phyloP scores from a whole-genome alignment of 495 filamentous ascomycete genomes.

The Baudoinia panamericana region DNA sequence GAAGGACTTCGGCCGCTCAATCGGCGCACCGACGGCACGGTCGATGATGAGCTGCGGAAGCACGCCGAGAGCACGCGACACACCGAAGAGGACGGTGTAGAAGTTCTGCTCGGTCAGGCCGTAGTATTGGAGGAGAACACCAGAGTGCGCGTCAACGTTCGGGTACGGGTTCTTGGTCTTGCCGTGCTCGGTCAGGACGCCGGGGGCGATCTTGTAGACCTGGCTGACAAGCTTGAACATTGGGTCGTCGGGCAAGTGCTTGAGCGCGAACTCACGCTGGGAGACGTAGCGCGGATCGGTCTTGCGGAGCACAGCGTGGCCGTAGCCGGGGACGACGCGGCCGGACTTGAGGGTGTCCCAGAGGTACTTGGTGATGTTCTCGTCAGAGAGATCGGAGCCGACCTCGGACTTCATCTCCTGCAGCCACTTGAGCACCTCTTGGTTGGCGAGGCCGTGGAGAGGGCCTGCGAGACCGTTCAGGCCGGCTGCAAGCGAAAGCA shows the following conservation, averaged over 20 bases:
- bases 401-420: conserved; percentile 95
- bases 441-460: conserved; percentile 97
- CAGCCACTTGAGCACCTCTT: conserved; percentile 98
- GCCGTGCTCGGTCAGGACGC: conserved; percentile 95
- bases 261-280: conserved; percentile 89
- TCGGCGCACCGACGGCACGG: conserved; percentile 81
- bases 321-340: conserved; percentile 94
- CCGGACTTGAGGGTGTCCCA: conserved; percentile 93
- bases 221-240: conserved; percentile 99
- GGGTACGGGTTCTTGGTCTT: conserved; percentile 93
- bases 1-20: conserved; percentile 91
- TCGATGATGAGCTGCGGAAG: conserved; percentile 98
- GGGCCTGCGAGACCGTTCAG: conserved; percentile 95
- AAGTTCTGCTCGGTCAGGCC: conserved; percentile 96
- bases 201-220: conserved; percentile 98
- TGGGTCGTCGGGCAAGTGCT: conserved; percentile 82
- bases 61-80: conserved; percentile 93
- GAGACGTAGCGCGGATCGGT: conserved; percentile 97
- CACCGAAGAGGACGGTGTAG: conserved; percentile 99
- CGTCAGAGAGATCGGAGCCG: conserved; percentile 86
- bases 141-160: conserved; percentile 72
- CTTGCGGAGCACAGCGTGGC: conserved; percentile 97
- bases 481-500: conserved; percentile 90
- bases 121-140: conserved; percentile 98
- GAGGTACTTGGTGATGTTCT: conserved; percentile 93